These are phyloP conservation scores for Pichia nakasei DNA, from an alignment of 805 yeast genomes.

Conservation along the genomic window DNA sequence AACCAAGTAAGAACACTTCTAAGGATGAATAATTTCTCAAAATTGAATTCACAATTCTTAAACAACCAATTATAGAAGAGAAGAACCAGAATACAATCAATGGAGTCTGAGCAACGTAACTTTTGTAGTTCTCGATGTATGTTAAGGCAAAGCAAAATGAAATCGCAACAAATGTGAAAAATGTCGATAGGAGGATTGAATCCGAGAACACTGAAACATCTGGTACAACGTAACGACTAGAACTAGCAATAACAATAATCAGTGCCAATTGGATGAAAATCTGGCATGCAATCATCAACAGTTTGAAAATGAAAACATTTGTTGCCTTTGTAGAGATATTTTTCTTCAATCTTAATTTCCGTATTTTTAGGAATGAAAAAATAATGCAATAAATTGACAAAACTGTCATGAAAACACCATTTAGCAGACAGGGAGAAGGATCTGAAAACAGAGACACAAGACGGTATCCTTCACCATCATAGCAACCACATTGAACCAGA, in stretches of 20 bases:
- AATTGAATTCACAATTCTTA: conserved; percentile 34
- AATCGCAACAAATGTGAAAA: conserved; percentile 33
- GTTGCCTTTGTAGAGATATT: conserved; percentile 23
- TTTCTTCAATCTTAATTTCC: conserved; percentile 26
- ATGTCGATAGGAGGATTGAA: conserved; percentile 19
- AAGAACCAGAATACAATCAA: conserved; percentile 72
- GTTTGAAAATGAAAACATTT: conserved; percentile 35
- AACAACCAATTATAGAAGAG: conserved; percentile 36
- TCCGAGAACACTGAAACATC: conserved; percentile 22
- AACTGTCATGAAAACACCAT: conserved; percentile 33
- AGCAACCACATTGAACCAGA: conserved; percentile 23
- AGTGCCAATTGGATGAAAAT: conserved; percentile 27
- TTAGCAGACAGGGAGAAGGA: conserved; percentile 43
- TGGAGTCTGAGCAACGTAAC: conserved; percentile 56
- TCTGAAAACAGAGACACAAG: conserved; percentile 33
- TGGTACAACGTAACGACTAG: conserved; percentile 12
- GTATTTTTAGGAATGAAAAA: conserved; percentile 30
- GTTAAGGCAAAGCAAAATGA: conserved; percentile 49
- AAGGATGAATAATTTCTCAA: conserved; percentile 30
- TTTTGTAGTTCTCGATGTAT: conserved; percentile 62
- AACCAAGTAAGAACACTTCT: conserved; percentile 20
- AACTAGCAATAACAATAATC: conserved; percentile 10
- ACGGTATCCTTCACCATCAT: conserved; percentile 37
- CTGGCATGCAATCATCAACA: conserved; percentile 32
- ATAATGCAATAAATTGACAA: conserved; percentile 31